Base-by-base conservation (phyloP, 768 basidiomycete genomes). In the Pisolithus microcarpus region DNA sequence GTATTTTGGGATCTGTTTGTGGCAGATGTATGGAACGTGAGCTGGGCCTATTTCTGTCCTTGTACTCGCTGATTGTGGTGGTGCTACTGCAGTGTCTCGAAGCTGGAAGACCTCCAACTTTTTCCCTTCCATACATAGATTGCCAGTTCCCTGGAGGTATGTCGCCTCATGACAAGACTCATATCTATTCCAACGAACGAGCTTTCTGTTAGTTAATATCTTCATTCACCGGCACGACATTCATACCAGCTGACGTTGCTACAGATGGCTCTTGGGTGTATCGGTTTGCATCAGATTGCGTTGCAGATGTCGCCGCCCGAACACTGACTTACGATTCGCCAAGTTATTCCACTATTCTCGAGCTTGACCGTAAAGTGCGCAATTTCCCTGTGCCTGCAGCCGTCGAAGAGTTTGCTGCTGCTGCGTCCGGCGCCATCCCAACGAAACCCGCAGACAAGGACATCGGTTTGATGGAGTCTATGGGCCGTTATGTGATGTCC, bases 1-100 rank as follows among this genome's bases (percentile, higher is more conserved):
- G 67, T 87, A 10, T 88, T 90, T 66, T 90, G 87, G 87, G 84
- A 88, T 60, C 70, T 87, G 8, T 88, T 86, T 56, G 73, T 83
- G 18, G 79, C 81, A 0, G 87, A 89, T 56, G 71, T 76, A 4
- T 88, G 82, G 82, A 68, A 85, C 85, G 55, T 34, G 75, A 46
- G 39, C 44, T 18, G 18, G 46, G 42, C 7, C 31, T 19, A 42
- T 49, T 38, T 48, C 50, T 13, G 13, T 30, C 23, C 38, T 8
- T 50, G 7, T n/a, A 28, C 6, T 39, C 26, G 36, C 53, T 65
- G 38, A 65, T 28, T n/a, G 46, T 19, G 40, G 28, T 2, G 45
- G 26, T 38, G 16, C 51, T 46, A 26, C 26, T 31, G 2, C 61
- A 88, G 85, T 80, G 83, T 57, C 70, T 89, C 9, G 77, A 77